A percentile compares a stretch with the other conserved stretches of the same genome.
These are phyloP conservation scores for Phytophthora litchii DNA, from an alignment of 352 stramenopile species.

Conservation along the genomic window DNA sequence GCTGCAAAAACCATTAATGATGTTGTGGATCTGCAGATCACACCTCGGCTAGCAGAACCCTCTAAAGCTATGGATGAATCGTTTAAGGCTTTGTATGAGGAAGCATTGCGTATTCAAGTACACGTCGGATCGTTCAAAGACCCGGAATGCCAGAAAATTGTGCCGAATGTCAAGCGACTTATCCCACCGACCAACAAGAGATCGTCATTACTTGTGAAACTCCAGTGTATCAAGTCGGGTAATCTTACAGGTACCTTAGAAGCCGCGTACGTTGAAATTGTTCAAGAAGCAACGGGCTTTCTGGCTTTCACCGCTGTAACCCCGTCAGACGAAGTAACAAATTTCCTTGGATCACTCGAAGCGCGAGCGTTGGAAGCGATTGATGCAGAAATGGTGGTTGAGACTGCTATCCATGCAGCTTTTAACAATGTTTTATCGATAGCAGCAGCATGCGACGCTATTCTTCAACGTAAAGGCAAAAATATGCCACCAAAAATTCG, in stretches of 20 bases:
- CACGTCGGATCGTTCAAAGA: constrained; percentile 81
- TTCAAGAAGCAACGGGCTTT: constrained; percentile 65
- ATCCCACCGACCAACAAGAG: constrained; percentile 48
- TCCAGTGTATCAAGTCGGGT: constrained; percentile 69
- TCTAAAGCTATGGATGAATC: constrained; percentile 24
- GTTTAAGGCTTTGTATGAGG: constrained; percentile 58
- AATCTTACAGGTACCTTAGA: constrained; percentile 45
- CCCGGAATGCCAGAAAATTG: constrained; percentile 74
- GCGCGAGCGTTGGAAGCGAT: constrained; percentile 33
- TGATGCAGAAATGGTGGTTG: constrained; percentile 64
- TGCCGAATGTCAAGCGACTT: constrained; percentile 62
- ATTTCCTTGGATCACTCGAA: constrained; percentile 43
- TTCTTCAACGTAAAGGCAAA: constrained; percentile 62
- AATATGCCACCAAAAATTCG: constrained; percentile 49
- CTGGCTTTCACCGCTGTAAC: constrained; percentile 35
- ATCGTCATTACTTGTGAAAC: constrained; percentile 53
- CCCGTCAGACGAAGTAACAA: constrained; percentile 40
- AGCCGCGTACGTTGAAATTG: constrained; percentile 59
- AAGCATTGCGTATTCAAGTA: constrained; percentile 69
- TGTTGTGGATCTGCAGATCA: constrained; percentile 64
- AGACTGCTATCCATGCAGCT: constrained; percentile 57
- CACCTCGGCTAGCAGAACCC: constrained; percentile 44
- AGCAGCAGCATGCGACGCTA: constrained; percentile 49
- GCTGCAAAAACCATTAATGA: constrained; percentile 73
- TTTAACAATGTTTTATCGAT: constrained; percentile 44